These are phyloP conservation scores for Didymosphaeria variabile DNA, from an alignment of 2,329 filamentous ascomycete species.

Conservation along the genomic window DNA sequence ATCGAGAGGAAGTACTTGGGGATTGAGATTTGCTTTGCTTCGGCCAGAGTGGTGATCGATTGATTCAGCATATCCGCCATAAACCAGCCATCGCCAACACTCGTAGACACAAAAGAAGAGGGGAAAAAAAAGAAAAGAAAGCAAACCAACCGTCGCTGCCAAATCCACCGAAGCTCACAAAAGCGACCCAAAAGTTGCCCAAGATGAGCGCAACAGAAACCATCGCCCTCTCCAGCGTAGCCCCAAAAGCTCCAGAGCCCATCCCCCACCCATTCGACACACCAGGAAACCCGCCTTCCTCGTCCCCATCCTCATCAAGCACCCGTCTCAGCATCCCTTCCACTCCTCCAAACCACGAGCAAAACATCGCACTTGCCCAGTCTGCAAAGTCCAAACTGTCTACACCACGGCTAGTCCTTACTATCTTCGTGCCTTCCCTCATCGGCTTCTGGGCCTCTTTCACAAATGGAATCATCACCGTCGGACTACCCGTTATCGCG, in stretches of 20 bases:
- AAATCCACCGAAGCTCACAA: not conserved
- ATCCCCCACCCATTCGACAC: not conserved
- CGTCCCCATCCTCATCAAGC: constrained; percentile 1
- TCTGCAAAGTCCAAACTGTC: constrained; percentile 17
- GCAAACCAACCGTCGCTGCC: too few relatives aligned
- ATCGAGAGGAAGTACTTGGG: not conserved
- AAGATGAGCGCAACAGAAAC: constrained; percentile 11
- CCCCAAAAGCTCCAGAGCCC: not conserved
- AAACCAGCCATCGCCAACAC: too few relatives aligned
- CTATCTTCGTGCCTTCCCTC: constrained; percentile 35
- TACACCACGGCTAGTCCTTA: constrained; percentile 26
- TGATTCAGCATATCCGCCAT: not conserved
- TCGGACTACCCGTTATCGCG: constrained; percentile 55
- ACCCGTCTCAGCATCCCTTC: constrained; percentile 3
- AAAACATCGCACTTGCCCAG: constrained; percentile 15
- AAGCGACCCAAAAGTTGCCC: too few relatives aligned
- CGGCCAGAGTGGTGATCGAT: not conserved
- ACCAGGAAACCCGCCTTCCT: not conserved
- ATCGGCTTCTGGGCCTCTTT: constrained; percentile 42
- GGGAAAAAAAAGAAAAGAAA: not conserved
- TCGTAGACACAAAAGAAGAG: too few relatives aligned
- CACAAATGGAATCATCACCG: constrained; percentile 53
- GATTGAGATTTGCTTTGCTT: not conserved
- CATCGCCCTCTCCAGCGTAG: not conserved
- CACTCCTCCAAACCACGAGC: constrained; percentile 8